Conservation (phyloP, 306 rosid species). For the Casuarina equisetifolia region DNA sequence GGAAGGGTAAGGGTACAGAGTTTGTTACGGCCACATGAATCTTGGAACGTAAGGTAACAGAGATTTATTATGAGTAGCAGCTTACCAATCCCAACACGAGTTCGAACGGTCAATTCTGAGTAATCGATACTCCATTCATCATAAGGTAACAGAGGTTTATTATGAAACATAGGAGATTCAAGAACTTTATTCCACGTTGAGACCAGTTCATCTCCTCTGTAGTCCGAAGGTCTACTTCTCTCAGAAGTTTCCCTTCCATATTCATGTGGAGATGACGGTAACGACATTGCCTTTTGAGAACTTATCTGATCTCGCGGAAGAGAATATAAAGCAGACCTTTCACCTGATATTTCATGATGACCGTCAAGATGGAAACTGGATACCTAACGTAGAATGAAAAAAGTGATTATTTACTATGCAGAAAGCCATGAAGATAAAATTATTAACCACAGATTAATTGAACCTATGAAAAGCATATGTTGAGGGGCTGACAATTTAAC, state of each 20-base stretch:
- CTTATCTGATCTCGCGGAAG: conserved; percentile 42
- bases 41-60: neutral
- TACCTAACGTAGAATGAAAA: conserved; percentile 29
- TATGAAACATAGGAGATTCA: conserved; percentile 66
- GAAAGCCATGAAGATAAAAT: conserved; percentile 4
- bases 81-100: conserved; percentile 96
- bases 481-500: neutral
- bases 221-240: conserved; percentile 56
- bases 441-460: neutral
- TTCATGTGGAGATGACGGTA: conserved; percentile 92
- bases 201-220: conserved; percentile 54
- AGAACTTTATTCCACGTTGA: conserved; percentile 84
- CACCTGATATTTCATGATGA: conserved; percentile 36
- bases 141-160: conserved; percentile 78
- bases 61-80: conserved; percentile 20
- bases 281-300: conserved; percentile 86
- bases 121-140: conserved; percentile 91
- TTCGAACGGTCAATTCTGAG: conserved; percentile 88
- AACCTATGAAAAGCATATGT: neutral
- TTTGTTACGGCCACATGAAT: too few species aligned
- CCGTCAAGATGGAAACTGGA: conserved; percentile 39
- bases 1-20: too few species aligned
- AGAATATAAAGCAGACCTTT: conserved; percentile 38
- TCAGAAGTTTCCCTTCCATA: conserved; percentile 67
- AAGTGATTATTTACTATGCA: conserved; percentile 19